These are phyloP conservation scores for Botrytis sinoallii DNA, from an alignment of 2,329 filamentous ascomycete genomes.

Conservation along the genomic window DNA sequence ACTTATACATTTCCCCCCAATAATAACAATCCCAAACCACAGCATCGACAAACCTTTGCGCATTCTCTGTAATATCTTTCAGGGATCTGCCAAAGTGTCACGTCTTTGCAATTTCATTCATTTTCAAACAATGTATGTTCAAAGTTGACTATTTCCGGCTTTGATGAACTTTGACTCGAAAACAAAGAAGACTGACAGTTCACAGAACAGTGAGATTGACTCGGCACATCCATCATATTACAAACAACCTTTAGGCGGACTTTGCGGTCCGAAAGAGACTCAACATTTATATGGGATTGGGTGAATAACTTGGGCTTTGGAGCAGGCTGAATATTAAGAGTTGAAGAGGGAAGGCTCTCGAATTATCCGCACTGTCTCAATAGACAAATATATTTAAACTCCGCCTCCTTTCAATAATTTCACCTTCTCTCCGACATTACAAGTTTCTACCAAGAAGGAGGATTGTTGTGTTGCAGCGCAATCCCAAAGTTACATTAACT, in stretches of 20 bases:
- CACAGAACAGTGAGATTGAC: conserved; percentile 10
- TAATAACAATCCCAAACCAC: conserved; percentile 6
- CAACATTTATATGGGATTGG: conserved; percentile 15
- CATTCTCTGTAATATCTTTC: conserved; percentile 34
- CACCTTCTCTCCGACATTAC: not conserved
- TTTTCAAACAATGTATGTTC: conserved; percentile 33
- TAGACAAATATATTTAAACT: not conserved
- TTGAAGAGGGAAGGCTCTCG: conserved; percentile 2
- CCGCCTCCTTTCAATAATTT: not conserved
- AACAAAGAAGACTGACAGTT: conserved; percentile 18
- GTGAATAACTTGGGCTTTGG: not conserved
- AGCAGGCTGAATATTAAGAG: not conserved
- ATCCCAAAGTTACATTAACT: not conserved
- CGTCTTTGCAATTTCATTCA: conserved; percentile 35
- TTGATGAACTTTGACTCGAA: not conserved
- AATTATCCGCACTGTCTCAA: not conserved
- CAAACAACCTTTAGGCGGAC: not conserved
- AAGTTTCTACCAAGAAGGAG: not conserved
- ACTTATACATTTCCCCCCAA: not conserved
- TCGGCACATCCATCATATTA: not conserved
- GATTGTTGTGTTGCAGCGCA: not conserved
- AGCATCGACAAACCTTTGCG: conserved; percentile 37
- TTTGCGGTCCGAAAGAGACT: not conserved
- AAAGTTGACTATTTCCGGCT: conserved; percentile 15
- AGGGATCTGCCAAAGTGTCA: conserved; percentile 37